Evolutionary conservation across 2,329 filamentous ascomycete species (phyloP).

Genomic region (Curvularia sp.): DNA sequence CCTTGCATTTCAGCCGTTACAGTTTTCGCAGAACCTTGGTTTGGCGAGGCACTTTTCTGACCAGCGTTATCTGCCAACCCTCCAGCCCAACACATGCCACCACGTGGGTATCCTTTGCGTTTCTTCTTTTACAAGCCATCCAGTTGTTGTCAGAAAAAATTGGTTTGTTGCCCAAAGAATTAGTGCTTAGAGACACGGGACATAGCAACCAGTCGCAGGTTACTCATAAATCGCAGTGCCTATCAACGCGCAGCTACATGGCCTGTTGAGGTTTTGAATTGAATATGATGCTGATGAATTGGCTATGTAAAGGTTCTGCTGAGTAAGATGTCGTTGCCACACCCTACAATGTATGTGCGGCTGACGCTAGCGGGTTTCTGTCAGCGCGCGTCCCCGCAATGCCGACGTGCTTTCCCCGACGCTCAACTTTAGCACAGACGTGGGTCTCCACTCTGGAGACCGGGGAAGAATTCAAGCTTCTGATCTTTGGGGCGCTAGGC

Average conservation of each 20-base stretch:
- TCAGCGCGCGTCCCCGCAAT: slow-evolving; percentile 25
- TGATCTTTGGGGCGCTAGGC: neutral
- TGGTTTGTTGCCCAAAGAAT: neutral
- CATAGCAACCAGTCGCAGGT: neutral
- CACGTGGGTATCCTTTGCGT: neutral
- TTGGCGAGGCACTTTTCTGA: neutral
- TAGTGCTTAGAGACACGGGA: neutral
- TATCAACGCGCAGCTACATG: neutral
- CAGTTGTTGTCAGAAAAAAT: neutral
- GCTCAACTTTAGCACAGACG: slow-evolving; percentile 1
- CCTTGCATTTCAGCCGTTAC: neutral
- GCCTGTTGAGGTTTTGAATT: neutral
- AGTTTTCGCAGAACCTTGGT: neutral
- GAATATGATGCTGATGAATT: neutral
- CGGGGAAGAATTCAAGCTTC: slow-evolving; percentile 15
- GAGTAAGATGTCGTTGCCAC: neutral
- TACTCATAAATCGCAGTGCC: neutral
- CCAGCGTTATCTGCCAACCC: neutral
- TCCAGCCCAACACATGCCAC: neutral
- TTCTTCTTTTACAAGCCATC: neutral
- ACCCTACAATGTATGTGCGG: neutral
- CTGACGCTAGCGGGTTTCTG: neutral
- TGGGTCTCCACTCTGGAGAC: slow-evolving; percentile 24
- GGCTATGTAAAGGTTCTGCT: neutral
- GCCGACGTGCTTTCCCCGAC: slow-evolving; percentile 17